Evolutionary conservation across 768 basidiomycete species (phyloP).

Genomic region (Kwoniella dejecticola): DNA sequence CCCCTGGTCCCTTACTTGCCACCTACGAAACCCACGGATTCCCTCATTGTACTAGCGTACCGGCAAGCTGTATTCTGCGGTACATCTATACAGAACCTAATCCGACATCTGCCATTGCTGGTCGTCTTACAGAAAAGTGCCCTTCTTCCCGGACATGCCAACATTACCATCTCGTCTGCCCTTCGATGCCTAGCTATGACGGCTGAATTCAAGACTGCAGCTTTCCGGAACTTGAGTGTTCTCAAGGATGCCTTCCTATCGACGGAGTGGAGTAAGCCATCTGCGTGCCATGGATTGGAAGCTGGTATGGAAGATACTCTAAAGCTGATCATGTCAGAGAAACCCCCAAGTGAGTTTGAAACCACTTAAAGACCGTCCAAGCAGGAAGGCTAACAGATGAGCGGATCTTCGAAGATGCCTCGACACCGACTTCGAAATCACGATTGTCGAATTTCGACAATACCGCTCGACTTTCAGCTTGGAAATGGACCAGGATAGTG

Average conservation of each 20-base stretch:
- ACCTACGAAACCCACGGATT: slow-evolving; percentile 26
- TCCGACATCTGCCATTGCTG: slow-evolving; percentile 46
- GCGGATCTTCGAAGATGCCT: slow-evolving; percentile 1
- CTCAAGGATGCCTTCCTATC: slow-evolving; percentile 51
- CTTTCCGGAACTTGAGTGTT: slow-evolving; percentile 45
- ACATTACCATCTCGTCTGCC: slow-evolving; percentile 17
- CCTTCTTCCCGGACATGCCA: slow-evolving; percentile 10
- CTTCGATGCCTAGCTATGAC: slow-evolving; percentile 33
- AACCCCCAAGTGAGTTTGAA: slow-evolving; percentile 23
- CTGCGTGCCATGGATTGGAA: slow-evolving; percentile 30
- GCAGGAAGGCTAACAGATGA: no score
- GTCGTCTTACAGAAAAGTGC: slow-evolving; percentile 31
- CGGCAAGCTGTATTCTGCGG: slow-evolving; percentile 34
- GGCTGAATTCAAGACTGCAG: slow-evolving; percentile 49
- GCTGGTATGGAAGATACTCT: slow-evolving; percentile 49
- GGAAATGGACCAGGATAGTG: slow-evolving; percentile 51
- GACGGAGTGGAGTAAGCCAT: slow-evolving; percentile 39
- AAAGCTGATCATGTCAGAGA: slow-evolving; percentile 49
- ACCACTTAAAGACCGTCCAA: no score
- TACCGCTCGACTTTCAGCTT: slow-evolving; percentile 39
- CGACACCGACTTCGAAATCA: slow-evolving; percentile 9
- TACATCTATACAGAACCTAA: slow-evolving; percentile 27
- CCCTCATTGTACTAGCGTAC: slow-evolving; percentile 34
- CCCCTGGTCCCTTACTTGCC: slow-evolving; percentile 28
- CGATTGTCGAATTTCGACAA: slow-evolving; percentile 22